Percentiles rank a stretch among this genome's conserved stretches.
These are phyloP conservation scores for Erythrophleum fordii DNA, from an alignment of 306 rosid genomes.

Conservation along the genomic window DNA sequence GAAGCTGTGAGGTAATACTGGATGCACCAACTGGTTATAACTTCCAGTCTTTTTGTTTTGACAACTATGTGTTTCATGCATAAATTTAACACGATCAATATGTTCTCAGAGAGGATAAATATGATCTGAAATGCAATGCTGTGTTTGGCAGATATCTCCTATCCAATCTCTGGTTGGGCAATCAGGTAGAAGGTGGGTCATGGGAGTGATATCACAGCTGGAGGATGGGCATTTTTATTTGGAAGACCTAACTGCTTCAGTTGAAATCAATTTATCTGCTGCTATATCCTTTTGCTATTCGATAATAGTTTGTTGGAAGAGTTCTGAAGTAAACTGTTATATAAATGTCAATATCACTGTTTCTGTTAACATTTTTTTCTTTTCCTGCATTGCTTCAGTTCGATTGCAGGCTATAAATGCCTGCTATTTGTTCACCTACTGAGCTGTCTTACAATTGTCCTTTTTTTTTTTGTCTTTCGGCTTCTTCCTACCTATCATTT, in stretches of 20 bases:
- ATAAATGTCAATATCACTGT: too few species aligned
- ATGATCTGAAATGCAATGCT: constrained; percentile 16
- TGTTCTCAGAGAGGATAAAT: constrained; percentile 27
- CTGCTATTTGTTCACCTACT: too few species aligned
- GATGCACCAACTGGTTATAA: neutral
- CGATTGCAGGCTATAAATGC: too few species aligned
- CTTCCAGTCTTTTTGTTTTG: neutral
- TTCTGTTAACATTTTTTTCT: too few species aligned
- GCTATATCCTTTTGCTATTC: constrained; percentile 78
- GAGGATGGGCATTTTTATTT: constrained; percentile 92
- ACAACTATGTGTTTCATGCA: neutral
- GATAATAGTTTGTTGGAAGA: constrained; percentile 23
- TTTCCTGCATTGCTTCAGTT: too few species aligned
- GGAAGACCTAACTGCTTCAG: constrained; percentile 94
- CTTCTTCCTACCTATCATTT: too few species aligned
- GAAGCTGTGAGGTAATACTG: constrained; percentile 81
- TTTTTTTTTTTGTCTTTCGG: too few species aligned
- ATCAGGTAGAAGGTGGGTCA: constrained; percentile 84
- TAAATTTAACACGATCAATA: neutral
- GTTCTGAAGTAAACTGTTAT: too few species aligned
- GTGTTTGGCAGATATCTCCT: constrained; percentile 78
- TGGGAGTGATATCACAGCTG: constrained; percentile 94
- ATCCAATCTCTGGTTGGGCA: constrained; percentile 94
- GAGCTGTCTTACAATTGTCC: too few species aligned
- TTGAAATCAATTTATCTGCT: constrained; percentile 69